Evolutionary conservation across 768 basidiomycete species (phyloP).

Genomic region (Pleurotus salmoneostramineus): DNA sequence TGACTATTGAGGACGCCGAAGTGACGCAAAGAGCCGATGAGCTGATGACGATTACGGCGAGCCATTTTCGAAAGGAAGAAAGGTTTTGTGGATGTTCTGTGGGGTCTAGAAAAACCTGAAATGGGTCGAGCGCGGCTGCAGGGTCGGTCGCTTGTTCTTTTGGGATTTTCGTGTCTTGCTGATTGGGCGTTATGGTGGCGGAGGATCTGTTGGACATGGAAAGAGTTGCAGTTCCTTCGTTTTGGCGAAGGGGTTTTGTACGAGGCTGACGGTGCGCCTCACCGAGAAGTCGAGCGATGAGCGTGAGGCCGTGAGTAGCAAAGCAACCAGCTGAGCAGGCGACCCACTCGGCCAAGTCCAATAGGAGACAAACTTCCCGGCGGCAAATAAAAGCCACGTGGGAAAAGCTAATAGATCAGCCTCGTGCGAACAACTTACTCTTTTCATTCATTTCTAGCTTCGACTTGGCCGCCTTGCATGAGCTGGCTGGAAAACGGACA

Average conservation of each 20-base stretch:
- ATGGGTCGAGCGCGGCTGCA: slow-evolving; percentile 11
- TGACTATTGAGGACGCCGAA: slow-evolving; percentile 52
- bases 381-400: background rate
- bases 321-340: background rate
- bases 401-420: background rate
- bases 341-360: background rate
- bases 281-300: background rate
- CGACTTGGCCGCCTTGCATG: no score
- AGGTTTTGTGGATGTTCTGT: slow-evolving; percentile 39
- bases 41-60: slow-evolving; percentile 41
- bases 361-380: background rate
- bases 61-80: slow-evolving; percentile 40
- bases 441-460: background rate
- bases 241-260: background rate
- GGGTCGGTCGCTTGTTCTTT: background rate
- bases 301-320: background rate
- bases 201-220: slow-evolving; percentile 4
- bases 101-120: slow-evolving; percentile 33
- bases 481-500: no score
- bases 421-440: background rate
- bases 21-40: slow-evolving; percentile 47
- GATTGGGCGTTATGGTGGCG: background rate
- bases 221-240: background rate
- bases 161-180: background rate
- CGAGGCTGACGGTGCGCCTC: background rate